Percentiles rank a stretch among this genome's conserved stretches.
Evolutionary conservation across 768 basidiomycete species (phyloP).

Genomic region (Dioszegia hungarica): DNA sequence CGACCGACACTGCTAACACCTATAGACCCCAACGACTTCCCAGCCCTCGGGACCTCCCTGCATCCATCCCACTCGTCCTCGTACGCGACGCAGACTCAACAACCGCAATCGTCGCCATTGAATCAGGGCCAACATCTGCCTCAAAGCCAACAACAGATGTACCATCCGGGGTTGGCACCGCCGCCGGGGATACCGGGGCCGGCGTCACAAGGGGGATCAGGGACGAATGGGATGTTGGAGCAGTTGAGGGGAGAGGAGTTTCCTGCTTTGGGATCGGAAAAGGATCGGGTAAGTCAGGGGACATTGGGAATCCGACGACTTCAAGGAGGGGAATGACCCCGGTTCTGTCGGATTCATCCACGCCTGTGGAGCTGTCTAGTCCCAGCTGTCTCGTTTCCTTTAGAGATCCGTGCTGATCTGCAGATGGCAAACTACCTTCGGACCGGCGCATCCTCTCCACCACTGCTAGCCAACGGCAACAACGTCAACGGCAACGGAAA

Average conservation of each 20-base stretch:
- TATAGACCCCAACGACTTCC: slow-evolving; percentile 45
- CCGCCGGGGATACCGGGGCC: slow-evolving; percentile 37
- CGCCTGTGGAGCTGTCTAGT: no score
- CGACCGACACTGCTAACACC: no score
- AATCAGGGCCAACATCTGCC: slow-evolving; percentile 12
- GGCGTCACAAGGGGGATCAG: slow-evolving; percentile 8
- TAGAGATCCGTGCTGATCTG: no score
- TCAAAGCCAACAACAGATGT: slow-evolving; percentile 35
- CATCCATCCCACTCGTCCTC: slow-evolving; percentile 25
- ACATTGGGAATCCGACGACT: no score
- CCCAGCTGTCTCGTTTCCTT: no score
- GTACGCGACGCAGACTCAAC: slow-evolving; percentile 39
- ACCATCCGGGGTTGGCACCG: slow-evolving; percentile 19
- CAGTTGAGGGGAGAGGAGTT: slow-evolving; percentile 33
- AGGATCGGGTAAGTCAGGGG: slow-evolving; percentile 33
- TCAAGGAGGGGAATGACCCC: no score
- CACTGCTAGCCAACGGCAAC: not conserved
- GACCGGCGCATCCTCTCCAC: slow-evolving; percentile 22
- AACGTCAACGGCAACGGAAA: slow-evolving; percentile 24
- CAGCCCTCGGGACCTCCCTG: slow-evolving; percentile 37
- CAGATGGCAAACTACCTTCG: slow-evolving; percentile 35
- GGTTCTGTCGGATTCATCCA: no score
- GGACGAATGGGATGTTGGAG: slow-evolving; percentile 27
- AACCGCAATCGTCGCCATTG: slow-evolving; percentile 16
- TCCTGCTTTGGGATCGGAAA: slow-evolving; percentile 36